Base-by-base conservation (phyloP, 495 filamentous ascomycete species). In the Penicillium samsonianum region DNA sequence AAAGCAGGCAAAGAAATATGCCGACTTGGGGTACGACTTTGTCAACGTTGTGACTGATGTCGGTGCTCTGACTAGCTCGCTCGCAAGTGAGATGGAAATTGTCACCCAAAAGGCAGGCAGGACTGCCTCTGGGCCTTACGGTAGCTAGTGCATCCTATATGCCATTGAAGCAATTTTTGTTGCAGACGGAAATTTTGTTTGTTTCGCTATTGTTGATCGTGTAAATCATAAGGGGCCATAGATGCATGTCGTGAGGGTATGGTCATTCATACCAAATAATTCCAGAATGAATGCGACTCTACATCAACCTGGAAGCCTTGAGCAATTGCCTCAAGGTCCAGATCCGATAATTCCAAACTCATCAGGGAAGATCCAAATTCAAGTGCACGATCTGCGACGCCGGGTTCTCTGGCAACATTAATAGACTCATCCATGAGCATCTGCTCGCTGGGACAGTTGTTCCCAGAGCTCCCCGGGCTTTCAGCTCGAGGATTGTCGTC, bases 281-380 rank as follows among this genome's bases (percentile, higher is more conserved):
- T 59, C 67, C 64, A 65, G 3, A 65, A 53, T 31, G 63, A 67
- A 52, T 65, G 56, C 20, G 63, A 51, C 31, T 69, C 67, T 5
- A 60, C 52, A 44, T 67, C 64, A 35, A 67, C 57, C 42, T 60
- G 67, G 38, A 69, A 69, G 2, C 67, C 60, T 40, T 69, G 59
- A 4, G 62, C 62, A 55, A 69, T 69, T 14, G 65, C 65, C 38
- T 67, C 65, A 42, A 69, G 59, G 31, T 67, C 67, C 9, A 67
- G 35, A 57, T 69, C 65, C 5, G 67, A 69, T 8, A 69, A 35
- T n/a, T 62, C 67, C 56, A 62, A 61, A 26, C 63, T 61, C 20
- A 67, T 23, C 23, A 59, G 52, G 4, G 62, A 54, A 20, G 59
- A 59, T 9, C 44, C 57, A 16, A 64, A 48, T 2, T 59, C 55